Conservation (phyloP, 164 flowering plant genomes). For the Santalum album region DNA sequence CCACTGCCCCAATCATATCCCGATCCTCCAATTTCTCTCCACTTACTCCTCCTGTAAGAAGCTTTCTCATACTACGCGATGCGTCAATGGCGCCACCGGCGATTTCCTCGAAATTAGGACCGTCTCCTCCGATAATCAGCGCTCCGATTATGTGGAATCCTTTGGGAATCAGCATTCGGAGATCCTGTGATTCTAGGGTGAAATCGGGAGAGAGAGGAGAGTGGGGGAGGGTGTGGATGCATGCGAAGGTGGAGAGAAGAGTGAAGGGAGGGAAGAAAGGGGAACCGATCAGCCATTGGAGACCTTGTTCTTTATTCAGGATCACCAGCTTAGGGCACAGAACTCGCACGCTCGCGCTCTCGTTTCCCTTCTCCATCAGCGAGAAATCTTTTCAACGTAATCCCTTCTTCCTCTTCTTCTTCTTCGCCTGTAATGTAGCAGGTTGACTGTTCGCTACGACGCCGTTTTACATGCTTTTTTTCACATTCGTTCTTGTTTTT, state of each 20-base stretch:
- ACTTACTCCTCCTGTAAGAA: slow-evolving; percentile 17
- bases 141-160: slow-evolving; percentile 79
- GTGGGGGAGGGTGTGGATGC: slow-evolving; percentile 40
- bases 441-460: no score
- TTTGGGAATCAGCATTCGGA: slow-evolving; percentile 40
- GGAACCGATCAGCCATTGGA: slow-evolving; percentile 90
- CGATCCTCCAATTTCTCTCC: slow-evolving; percentile 11
- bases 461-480: background rate
- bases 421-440: no score
- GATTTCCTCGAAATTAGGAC: slow-evolving; percentile 18
- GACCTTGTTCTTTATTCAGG: slow-evolving; percentile 19
- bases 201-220: slow-evolving; percentile 41
- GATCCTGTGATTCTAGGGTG: slow-evolving; percentile 70
- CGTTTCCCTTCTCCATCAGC: background rate
- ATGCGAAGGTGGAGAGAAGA: slow-evolving; percentile 62
- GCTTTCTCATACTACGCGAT: slow-evolving; percentile 29
- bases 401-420: no score
- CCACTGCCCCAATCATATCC: slow-evolving; percentile 54
- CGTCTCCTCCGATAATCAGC: slow-evolving; percentile 19
- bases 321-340: slow-evolving; percentile 35
- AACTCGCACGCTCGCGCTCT: slow-evolving; percentile 14
- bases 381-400: background rate
- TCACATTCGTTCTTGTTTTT: no score
- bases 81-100: slow-evolving; percentile 46
- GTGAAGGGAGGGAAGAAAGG: slow-evolving; percentile 62